phyloP scores from a whole-genome alignment of 257 asterid genomes.

The Linderniella brevidens region DNA sequence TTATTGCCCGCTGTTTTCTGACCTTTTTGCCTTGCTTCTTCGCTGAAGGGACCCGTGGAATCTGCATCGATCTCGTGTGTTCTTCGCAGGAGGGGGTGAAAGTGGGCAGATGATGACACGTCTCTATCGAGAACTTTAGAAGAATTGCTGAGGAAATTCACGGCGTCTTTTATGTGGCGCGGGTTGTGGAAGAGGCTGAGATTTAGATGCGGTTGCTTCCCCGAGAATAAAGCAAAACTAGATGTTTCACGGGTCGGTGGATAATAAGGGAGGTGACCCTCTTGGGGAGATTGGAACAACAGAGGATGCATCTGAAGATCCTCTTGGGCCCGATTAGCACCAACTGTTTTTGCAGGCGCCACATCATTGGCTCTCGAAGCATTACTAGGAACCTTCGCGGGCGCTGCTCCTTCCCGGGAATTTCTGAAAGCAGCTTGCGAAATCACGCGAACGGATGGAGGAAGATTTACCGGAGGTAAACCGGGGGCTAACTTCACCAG shows the following conservation, averaged over 20 bases:
- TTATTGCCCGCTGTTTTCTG: conserved; percentile 13
- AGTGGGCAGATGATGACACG: conserved; percentile 33
- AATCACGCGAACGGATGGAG: conserved; percentile 87
- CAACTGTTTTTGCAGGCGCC: conserved; percentile 15
- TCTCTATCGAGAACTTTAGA: conserved; percentile 31
- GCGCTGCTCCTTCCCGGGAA: conserved; percentile 27
- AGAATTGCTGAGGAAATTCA: conserved; percentile 44
- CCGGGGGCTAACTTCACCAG: conserved; percentile 84
- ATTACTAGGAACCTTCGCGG: conserved; percentile 16
- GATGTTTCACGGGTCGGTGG: conserved; percentile 19
- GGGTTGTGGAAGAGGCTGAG: conserved; percentile 68
- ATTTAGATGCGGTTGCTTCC: conserved; percentile 57
- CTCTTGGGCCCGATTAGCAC: conserved; percentile 29
- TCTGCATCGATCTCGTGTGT: conserved; percentile 25
- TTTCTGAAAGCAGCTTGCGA: conserved; percentile 74
- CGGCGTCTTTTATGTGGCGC: conserved; percentile 46
- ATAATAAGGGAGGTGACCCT: conserved; percentile 35
- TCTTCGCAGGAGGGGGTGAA: conserved; percentile 87
- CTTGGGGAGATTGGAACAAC: conserved; percentile 60
- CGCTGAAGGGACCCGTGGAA: conserved; percentile 16
- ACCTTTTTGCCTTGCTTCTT: conserved; percentile 22
- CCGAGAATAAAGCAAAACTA: conserved; percentile 38
- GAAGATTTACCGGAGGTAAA: conserved; percentile 93
- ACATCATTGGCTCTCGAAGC: conserved; percentile 13
- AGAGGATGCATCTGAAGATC: conserved; percentile 95